Base-by-base conservation (phyloP, 2,329 filamentous ascomycete genomes). In the Epichloe baconii region DNA sequence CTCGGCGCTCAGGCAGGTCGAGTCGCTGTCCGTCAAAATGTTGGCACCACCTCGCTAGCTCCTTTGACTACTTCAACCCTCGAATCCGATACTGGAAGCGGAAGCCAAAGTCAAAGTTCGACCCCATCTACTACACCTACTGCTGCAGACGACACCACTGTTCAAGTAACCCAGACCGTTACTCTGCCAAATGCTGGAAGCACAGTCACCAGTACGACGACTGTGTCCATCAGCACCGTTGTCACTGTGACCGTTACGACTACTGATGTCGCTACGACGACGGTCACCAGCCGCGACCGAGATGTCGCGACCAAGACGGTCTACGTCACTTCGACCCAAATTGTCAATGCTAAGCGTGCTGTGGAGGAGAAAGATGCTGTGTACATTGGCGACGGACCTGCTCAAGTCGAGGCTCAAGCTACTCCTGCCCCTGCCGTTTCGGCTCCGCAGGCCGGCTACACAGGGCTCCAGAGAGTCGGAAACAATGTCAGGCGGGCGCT, bases 231-330 rank as follows among this genome's bases (percentile, higher is more conserved):
- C 46, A 59, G 56, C 37, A 62, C 61, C 4, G 52, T 62, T 31
- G 61, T 62, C 31, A 68, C 67, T 38, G 58, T 67, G 17, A 45
- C 66, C 47, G 57, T 68, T 21, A 68, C 67, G 21, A 59, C 57
- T 12, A 70, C 67, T 46, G 55, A 54, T 43, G 67, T 68, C 54
- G 54, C 58, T 45, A 71, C 68, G 37, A 59, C 56, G 19, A 70
- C 67, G 49, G 61, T 69, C 50, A 71, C 68, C 48, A 63, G 58
- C 52, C 61, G 55, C 50, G 61, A 66, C 48, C 60, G 59, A 36
- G 59, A 64, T 5, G 68, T 65, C 12, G 66, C 68, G 37, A 71
- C 68, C 8, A 60, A 52, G 42, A 67, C 61, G 23, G 57, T 64
- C 43, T 70, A 63, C 44, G 57, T 58, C 47, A 71, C 68, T 1